Evolutionary conservation across 2,329 filamentous ascomycete genomes (phyloP).

Genomic region (Colletotrichum coccodes): DNA sequence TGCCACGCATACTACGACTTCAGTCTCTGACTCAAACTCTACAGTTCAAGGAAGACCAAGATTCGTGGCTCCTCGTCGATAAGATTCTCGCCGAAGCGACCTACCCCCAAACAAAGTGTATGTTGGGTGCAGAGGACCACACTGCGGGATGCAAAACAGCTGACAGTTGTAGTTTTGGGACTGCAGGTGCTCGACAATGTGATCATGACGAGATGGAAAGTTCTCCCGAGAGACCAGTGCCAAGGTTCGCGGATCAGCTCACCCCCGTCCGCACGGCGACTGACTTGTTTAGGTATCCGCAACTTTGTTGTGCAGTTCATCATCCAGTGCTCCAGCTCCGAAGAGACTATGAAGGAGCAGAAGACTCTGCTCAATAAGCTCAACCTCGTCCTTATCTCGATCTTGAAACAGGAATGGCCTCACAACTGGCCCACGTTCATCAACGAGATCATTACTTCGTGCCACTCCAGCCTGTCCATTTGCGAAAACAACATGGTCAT

Average conservation of each 20-base stretch:
- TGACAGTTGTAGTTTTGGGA: constrained; percentile 74
- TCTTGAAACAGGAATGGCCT: constrained; percentile 99
- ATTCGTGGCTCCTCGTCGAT: constrained; percentile 97
- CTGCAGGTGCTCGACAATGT: constrained; percentile 98
- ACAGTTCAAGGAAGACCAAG: constrained; percentile 98
- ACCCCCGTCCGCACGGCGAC: background rate
- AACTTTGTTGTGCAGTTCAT: constrained; percentile 99
- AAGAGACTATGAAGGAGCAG: constrained; percentile 86
- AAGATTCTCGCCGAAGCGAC: constrained; percentile 94
- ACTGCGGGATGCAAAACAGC: background rate
- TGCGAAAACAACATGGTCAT: constrained; percentile 99
- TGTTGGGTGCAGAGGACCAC: constrained; percentile 45
- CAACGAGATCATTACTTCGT: constrained; percentile 98
- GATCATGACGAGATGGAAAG: constrained; percentile 99
- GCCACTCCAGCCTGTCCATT: constrained; percentile 93
- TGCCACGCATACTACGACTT: background rate
- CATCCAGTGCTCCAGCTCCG: constrained; percentile 89
- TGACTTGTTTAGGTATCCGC: constrained; percentile 77
- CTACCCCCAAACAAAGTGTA: constrained; percentile 97
- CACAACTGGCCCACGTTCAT: constrained; percentile 99
- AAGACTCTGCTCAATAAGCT: constrained; percentile 96
- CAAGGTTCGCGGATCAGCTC: constrained; percentile 64
- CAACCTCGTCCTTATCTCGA: constrained; percentile 95
- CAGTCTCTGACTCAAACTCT: constrained; percentile 39
- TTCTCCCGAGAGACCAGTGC: constrained; percentile 94